Evolutionary conservation across 2,329 filamentous ascomycete species (phyloP).

Genomic region (Penicillium decumbens): DNA sequence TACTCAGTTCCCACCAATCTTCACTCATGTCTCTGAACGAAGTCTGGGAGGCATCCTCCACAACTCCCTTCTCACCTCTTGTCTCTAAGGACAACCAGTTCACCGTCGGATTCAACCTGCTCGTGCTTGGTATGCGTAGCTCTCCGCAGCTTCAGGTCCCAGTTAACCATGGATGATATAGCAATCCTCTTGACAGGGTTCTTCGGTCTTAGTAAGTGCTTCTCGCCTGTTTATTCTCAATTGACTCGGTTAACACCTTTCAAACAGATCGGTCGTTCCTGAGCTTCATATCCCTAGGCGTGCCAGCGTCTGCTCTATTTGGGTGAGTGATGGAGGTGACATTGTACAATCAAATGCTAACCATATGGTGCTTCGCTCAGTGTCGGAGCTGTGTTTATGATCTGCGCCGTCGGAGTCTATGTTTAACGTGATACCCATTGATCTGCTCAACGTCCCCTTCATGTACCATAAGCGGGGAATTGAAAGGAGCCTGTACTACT

Average conservation of each 20-base stretch:
- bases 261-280: slow-evolving; percentile 70
- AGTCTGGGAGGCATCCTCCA: slow-evolving; percentile 88
- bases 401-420: slow-evolving; percentile 98
- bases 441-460: slow-evolving; percentile 20
- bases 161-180: slow-evolving; percentile 28
- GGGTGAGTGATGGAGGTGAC: slow-evolving; percentile 59
- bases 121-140: slow-evolving; percentile 57
- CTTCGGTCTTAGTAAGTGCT: slow-evolving; percentile 74
- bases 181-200: slow-evolving; percentile 66
- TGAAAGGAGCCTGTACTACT: slow-evolving; percentile 30
- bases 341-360: slow-evolving; percentile 9
- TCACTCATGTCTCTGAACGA: slow-evolving; percentile 65
- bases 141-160: slow-evolving; percentile 1
- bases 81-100: slow-evolving; percentile 83
- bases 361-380: slow-evolving; percentile 45
- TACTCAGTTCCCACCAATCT: not conserved
- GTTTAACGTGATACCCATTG: slow-evolving; percentile 55
- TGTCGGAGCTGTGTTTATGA: slow-evolving; percentile 95
- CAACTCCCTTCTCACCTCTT: slow-evolving; percentile 75
- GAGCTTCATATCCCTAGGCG: slow-evolving; percentile 70
- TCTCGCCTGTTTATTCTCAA: not conserved
- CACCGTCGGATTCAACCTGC: slow-evolving; percentile 68
- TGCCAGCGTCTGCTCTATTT: slow-evolving; percentile 83
- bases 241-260: slow-evolving; percentile 7
- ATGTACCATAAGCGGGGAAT: slow-evolving; percentile 38